Evolutionary conservation across 164 flowering plant species (phyloP).

Genomic region (Macadamia integrifolia): DNA sequence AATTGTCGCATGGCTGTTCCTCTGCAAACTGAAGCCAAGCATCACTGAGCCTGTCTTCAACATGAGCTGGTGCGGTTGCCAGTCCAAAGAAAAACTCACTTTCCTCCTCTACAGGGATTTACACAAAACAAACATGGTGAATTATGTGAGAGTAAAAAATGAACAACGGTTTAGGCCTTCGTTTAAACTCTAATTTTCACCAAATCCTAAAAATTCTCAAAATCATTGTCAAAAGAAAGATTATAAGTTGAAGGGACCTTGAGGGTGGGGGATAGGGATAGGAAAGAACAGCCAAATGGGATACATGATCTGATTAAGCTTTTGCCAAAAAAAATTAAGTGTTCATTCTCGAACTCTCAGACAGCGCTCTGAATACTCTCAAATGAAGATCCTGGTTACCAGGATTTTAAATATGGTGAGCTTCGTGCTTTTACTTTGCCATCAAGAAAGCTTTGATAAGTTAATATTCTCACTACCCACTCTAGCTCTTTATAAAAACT

Average conservation of each 20-base stretch:
- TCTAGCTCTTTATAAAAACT: too few species aligned
- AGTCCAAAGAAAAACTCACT: conserved; percentile 85
- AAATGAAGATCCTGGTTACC: neutral
- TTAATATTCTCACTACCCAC: too few species aligned
- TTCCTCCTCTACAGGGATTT: conserved; percentile 36
- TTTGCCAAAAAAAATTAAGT: neutral
- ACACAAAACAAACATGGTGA: neutral
- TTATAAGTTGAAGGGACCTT: neutral
- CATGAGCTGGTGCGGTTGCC: conserved; percentile 99
- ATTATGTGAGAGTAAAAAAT: neutral
- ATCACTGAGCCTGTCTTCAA: conserved; percentile 87
- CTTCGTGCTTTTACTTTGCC: too few species aligned
- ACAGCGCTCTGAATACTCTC: neutral
- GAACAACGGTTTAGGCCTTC: neutral
- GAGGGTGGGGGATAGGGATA: neutral
- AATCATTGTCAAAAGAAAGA: neutral
- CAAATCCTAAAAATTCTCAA: neutral
- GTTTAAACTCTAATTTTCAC: neutral
- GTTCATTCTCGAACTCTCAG: neutral
- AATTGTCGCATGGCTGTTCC: conserved; percentile 42
- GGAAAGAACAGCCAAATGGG: neutral
- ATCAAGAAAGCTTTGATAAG: too few species aligned
- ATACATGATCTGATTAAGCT: neutral
- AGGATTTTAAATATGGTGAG: too few species aligned
- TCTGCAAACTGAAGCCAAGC: conserved; percentile 99